phyloP scores from a whole-genome alignment of 2,329 filamentous ascomycete genomes.

The Aureobasidium sp. region DNA sequence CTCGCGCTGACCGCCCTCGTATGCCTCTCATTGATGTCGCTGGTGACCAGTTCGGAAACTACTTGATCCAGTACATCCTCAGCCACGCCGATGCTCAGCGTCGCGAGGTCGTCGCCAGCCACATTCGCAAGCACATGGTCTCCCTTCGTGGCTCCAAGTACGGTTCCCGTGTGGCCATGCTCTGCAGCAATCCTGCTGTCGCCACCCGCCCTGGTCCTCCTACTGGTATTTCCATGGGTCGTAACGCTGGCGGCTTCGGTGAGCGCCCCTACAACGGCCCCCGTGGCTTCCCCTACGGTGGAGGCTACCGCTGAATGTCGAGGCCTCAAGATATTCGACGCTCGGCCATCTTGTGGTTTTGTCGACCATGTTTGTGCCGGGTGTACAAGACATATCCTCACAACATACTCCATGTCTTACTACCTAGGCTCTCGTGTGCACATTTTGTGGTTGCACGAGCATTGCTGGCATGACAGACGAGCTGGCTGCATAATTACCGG shows the following conservation, averaged over 20 bases:
- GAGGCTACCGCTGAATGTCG: neutral
- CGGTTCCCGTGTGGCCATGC: constrained; percentile 95
- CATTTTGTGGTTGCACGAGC: neutral
- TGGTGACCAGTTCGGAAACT: constrained; percentile 98
- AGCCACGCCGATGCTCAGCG: constrained; percentile 81
- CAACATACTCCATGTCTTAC: constrained; percentile 6
- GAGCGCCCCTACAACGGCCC: constrained; percentile 9
- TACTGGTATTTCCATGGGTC: constrained; percentile 42
- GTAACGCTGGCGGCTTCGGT: constrained; percentile 6
- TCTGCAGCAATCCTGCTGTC: constrained; percentile 90
- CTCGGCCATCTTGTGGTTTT: neutral
- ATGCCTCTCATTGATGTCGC: constrained; percentile 95
- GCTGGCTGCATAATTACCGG: neutral
- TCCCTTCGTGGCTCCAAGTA: constrained; percentile 97
- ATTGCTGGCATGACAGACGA: neutral
- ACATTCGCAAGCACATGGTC: constrained; percentile 98
- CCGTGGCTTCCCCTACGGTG: constrained; percentile 5
- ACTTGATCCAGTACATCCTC: constrained; percentile 94
- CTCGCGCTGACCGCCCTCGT: constrained; percentile 78
- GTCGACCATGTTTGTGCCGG: neutral
- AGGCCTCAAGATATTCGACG: neutral
- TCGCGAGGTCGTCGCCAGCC: constrained; percentile 82
- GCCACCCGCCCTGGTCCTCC: constrained; percentile 83
- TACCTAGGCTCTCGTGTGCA: constrained; percentile 1
- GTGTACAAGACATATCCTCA: constrained; percentile 4